Evolutionary conservation across 805 yeast genomes (phyloP), one percentile per base, ranked within the genome.

Genomic region (Yarrowia osloensis): DNA sequence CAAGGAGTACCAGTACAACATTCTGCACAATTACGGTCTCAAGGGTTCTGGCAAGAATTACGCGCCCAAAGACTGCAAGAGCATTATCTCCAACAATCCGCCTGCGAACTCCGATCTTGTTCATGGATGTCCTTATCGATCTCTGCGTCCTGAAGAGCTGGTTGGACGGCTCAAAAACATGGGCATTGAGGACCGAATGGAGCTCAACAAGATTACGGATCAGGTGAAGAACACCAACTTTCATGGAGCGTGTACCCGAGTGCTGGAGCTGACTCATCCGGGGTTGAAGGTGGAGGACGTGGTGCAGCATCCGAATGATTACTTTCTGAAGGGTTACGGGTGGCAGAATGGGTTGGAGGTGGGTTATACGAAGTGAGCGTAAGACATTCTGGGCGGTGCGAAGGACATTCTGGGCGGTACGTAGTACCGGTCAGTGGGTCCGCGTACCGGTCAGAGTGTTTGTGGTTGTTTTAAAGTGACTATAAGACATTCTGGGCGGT

Each of bases 71-170:
- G 89, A 88, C 74, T 95, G 98, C 79, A 84, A 86, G 44, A 86
- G 88, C 1, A 91, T 95, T 47, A 77, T 91, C 68, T 81, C 86
- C 29, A 87, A 87, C 71, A 57, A 57, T 5, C 91, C 91, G 8
- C 84, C 87, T 70, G 92, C 96, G 0, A 80, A 81, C 12, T 78
- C 83, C 47, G 97, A 93, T 71, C 84, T 79, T 68, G 66, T 61
- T 6, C 97, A 94, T 74, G 99, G 99, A 2, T 94, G 98, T 77
- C 98, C 98, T 5, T 95, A 90, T 77, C 81, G 96, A 66, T 94
- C 89, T 72, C 79, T 89, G 73, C 81, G 84, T 13, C 74, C 84
- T n/a, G 96, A 90, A 52, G 82, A 84, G 65, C 80, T 95, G 59
- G 80, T 83, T 7, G 70, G 73, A 3, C 84, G 85, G 69, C 80